A percentile compares a stretch with the other conserved stretches of the same genome.
Evolutionary conservation across 768 basidiomycete species (phyloP).

Genomic region (Mycena vulgaris): DNA sequence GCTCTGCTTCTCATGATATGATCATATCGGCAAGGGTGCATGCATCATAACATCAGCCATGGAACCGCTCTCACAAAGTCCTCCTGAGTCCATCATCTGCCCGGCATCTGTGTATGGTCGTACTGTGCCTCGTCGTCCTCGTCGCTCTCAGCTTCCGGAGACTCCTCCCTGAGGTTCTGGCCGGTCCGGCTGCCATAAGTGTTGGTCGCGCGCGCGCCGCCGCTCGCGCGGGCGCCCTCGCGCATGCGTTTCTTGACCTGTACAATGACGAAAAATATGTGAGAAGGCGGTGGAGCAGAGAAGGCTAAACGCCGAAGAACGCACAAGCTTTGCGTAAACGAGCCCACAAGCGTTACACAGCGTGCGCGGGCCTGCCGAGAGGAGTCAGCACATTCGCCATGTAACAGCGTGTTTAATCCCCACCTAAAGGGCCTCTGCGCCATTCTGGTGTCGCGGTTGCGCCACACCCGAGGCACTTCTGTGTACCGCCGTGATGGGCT

Average conservation of each 20-base stretch:
- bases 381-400: constrained; percentile 14
- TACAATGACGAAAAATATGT: constrained; percentile 6
- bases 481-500: constrained; percentile 43
- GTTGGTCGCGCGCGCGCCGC: constrained; percentile 20
- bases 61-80: constrained; percentile 30
- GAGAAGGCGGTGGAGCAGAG: constrained; percentile 18
- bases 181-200: constrained; percentile 17
- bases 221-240: constrained; percentile 41
- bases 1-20: constrained; percentile 37
- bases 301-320: constrained; percentile 46
- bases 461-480: constrained; percentile 85
- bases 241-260: constrained; percentile 55
- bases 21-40: constrained; percentile 32
- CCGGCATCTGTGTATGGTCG: constrained; percentile 29
- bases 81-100: constrained; percentile 28
- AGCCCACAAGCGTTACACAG: constrained; percentile 90
- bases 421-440: constrained; percentile 87
- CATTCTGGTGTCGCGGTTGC: constrained; percentile 92
- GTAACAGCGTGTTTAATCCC: constrained; percentile 25
- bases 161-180: constrained; percentile 23
- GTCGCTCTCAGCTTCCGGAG: constrained; percentile 38
- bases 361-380: constrained; percentile 78
- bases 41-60: constrained; percentile 39
- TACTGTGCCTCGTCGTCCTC: constrained; percentile 39
- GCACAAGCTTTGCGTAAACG: constrained; percentile 88